Evolutionary conservation across 108 stramenopile genomes (phyloP).

Genomic region (Skeletonema menzelii): DNA sequence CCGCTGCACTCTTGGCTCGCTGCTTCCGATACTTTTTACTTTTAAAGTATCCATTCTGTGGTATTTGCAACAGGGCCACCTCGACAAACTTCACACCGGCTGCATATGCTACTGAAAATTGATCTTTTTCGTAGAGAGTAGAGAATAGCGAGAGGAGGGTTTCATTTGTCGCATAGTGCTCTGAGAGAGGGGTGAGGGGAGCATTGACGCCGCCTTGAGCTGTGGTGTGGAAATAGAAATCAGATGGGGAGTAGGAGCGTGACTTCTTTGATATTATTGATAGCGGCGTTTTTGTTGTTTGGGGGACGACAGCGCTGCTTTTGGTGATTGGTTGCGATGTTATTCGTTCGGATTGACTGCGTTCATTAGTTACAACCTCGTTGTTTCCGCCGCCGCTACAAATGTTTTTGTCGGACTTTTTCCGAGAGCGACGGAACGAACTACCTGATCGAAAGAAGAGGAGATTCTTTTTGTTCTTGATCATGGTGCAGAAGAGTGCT

Average conservation of each 20-base stretch:
- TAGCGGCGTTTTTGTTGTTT: not conserved
- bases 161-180: constrained; percentile 12
- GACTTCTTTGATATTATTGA: not conserved
- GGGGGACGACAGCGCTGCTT: not conserved
- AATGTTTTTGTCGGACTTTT: too few relatives aligned
- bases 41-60: constrained; percentile 62
- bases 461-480: too few relatives aligned
- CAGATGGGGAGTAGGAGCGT: constrained; percentile 8
- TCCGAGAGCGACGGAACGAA: too few relatives aligned
- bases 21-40: constrained; percentile 21
- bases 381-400: too few relatives aligned
- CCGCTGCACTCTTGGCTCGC: constrained; percentile 26
- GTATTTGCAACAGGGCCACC: constrained; percentile 64
- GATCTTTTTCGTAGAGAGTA: not conserved
- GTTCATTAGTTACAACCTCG: too few relatives aligned
- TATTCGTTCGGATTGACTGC: not conserved
- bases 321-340: not conserved
- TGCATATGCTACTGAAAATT: constrained; percentile 42
- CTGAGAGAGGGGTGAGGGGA: constrained; percentile 3
- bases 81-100: constrained; percentile 64
- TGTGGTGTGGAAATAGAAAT: not conserved
- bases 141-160: constrained; percentile 12
- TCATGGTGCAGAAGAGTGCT: too few relatives aligned
- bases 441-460: too few relatives aligned
- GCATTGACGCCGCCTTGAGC: not conserved